phyloP scores from a whole-genome alignment of 441 rosid genomes.

The Hura crepitans region DNA sequence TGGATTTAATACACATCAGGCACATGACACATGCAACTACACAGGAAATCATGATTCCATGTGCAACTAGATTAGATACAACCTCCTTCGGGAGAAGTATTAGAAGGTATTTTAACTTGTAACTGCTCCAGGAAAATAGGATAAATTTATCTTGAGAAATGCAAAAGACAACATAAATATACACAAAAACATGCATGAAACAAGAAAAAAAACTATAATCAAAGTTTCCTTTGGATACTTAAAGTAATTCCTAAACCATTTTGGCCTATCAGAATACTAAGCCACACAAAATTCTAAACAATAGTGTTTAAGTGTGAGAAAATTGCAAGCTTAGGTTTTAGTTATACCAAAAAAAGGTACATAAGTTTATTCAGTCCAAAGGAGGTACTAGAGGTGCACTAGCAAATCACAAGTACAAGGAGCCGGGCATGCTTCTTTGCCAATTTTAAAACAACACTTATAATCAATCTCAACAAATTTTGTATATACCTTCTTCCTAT shows the following conservation, averaged over 20 bases:
- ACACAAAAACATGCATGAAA: not conserved
- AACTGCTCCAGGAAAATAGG: too few relatives aligned
- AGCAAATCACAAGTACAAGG: too few relatives aligned
- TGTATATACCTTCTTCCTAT: slow-evolving; percentile 66
- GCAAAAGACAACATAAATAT: not conserved
- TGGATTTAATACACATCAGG: not conserved
- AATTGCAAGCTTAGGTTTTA: too few relatives aligned
- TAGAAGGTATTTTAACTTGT: slow-evolving; percentile 1
- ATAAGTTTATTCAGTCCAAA: too few relatives aligned
- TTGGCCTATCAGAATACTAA: not conserved
- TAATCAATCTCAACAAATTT: not conserved
- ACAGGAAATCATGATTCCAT: not conserved
- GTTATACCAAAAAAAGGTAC: too few relatives aligned
- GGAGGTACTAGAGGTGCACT: too few relatives aligned
- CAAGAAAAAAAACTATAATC: not conserved
- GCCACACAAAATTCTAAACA: not conserved
- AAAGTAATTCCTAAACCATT: not conserved
- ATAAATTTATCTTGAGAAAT: not conserved
- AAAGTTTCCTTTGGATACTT: not conserved
- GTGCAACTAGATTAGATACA: not conserved
- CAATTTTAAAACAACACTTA: not conserved
- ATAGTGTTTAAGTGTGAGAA: too few relatives aligned
- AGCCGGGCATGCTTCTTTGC: too few relatives aligned
- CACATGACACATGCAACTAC: not conserved
- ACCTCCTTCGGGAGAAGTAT: not conserved